These are phyloP conservation scores for Leucosporidium creatinivorum DNA, from an alignment of 768 basidiomycete species.

Conservation along the genomic window DNA sequence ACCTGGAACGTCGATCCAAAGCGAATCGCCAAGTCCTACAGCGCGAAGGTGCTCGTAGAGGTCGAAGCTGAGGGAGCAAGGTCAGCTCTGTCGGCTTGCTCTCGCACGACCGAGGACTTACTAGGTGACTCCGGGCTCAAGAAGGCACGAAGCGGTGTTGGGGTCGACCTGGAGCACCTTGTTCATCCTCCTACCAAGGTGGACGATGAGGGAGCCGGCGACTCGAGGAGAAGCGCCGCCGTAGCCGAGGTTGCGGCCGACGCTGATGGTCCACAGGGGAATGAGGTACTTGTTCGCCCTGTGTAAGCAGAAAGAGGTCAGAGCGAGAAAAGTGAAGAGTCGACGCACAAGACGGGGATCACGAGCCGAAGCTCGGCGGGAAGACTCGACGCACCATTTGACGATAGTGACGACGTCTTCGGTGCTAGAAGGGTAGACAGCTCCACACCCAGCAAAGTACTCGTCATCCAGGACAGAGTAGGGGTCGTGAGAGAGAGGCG, in stretches of 20 bases:
- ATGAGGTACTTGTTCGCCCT: conserved; percentile 25
- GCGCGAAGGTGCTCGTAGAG: conserved; percentile 28
- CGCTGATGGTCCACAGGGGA: conserved; percentile 22
- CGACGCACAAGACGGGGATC: too few relatives aligned
- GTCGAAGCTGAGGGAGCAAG: not conserved
- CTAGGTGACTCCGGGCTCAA: conserved; percentile 33
- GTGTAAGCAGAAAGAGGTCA: too few relatives aligned
- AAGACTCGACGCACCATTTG: not conserved
- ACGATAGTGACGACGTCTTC: conserved; percentile 24
- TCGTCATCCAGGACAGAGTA: not conserved
- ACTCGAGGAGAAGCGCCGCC: conserved; percentile 28
- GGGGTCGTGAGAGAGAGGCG: conserved; percentile 4
- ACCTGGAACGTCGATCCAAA: conserved; percentile 19
- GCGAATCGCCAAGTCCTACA: conserved; percentile 16
- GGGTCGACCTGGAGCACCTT: conserved; percentile 23
- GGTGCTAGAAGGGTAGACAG: conserved; percentile 14
- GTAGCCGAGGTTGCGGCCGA: conserved; percentile 32
- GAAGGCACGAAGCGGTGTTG: conserved; percentile 19
- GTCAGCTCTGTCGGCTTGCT: not conserved
- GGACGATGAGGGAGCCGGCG: conserved; percentile 18
- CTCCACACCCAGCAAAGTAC: conserved; percentile 25
- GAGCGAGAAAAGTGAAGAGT: too few relatives aligned
- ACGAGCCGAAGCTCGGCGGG: too few relatives aligned
- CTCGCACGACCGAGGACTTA: not conserved
- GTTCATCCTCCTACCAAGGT: conserved; percentile 28